Conservation (phyloP, 2,329 filamentous ascomycete species). For the Westerdykella sp. region DNA sequence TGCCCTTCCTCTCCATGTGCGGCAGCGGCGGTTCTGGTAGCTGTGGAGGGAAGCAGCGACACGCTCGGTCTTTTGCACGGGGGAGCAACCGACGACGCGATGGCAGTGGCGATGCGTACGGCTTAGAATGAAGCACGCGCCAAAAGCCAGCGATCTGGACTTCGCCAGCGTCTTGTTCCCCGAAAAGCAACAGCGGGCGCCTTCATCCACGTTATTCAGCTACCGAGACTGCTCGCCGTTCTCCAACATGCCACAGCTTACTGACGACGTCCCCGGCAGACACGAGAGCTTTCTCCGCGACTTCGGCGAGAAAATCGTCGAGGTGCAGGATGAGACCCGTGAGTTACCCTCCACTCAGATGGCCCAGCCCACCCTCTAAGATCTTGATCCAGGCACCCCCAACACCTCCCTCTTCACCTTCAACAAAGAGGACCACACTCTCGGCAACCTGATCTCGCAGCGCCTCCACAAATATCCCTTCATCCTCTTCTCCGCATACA, state of each 20-base stretch:
- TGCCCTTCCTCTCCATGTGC: slow-evolving; percentile 1
- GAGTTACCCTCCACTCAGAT: slow-evolving; percentile 36
- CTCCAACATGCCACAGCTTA: background rate
- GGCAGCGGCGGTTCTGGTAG: slow-evolving; percentile 2
- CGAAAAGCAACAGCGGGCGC: too few relatives aligned
- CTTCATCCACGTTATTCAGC: background rate
- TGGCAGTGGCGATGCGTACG: too few relatives aligned
- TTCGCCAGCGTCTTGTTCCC: background rate
- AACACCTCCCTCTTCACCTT: slow-evolving; percentile 94
- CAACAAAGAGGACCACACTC: slow-evolving; percentile 94
- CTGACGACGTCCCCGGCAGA: slow-evolving; percentile 45
- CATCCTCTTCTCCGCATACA: slow-evolving; percentile 88
- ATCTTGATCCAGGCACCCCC: slow-evolving; percentile 61
- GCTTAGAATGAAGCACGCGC: too few relatives aligned
- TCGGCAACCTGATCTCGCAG: slow-evolving; percentile 81
- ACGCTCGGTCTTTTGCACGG: background rate
- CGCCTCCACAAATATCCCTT: slow-evolving; percentile 79
- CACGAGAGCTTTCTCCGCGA: slow-evolving; percentile 89
- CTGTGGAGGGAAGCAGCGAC: slow-evolving; percentile 1
- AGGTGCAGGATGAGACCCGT: slow-evolving; percentile 85
- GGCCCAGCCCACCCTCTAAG: background rate
- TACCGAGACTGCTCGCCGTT: background rate
- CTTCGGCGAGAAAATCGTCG: slow-evolving; percentile 89
- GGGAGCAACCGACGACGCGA: background rate
- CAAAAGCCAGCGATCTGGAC: too few relatives aligned